Conservation (phyloP, 2,329 filamentous ascomycete genomes). For the Exophiala lecanii-corni region DNA sequence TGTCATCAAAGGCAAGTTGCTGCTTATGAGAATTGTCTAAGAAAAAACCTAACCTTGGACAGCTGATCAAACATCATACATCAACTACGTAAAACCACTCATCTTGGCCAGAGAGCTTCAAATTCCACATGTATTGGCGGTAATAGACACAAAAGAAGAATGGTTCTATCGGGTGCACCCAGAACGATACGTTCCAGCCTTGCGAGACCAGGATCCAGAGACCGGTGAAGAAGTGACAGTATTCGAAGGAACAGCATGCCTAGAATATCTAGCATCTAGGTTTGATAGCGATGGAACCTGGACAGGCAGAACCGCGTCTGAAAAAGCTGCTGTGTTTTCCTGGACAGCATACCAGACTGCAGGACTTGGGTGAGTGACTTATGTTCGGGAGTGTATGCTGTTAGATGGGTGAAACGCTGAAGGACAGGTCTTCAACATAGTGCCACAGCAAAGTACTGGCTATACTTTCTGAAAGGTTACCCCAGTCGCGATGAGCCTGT, state of each 20-base stretch:
- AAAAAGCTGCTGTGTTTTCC: slow-evolving; percentile 15
- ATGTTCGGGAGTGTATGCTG: too few relatives aligned
- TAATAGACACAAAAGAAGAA: slow-evolving; percentile 33
- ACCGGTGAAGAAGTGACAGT: slow-evolving; percentile 31
- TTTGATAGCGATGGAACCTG: slow-evolving; percentile 35
- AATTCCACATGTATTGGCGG: slow-evolving; percentile 30
- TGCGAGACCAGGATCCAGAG: slow-evolving; percentile 31
- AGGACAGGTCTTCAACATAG: too few relatives aligned
- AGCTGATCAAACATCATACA: slow-evolving; percentile 35
- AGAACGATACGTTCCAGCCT: slow-evolving; percentile 34
- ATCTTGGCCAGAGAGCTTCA: slow-evolving; percentile 35
- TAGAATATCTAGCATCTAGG: slow-evolving; percentile 35
- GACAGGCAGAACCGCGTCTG: slow-evolving; percentile 29
- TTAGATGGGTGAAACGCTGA: too few relatives aligned
- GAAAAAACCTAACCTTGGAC: too few relatives aligned
- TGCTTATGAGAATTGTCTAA: too few relatives aligned
- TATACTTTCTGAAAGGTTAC: too few relatives aligned
- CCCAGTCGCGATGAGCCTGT: too few relatives aligned
- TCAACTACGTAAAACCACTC: slow-evolving; percentile 40
- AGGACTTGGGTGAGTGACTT: too few relatives aligned
- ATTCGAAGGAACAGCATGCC: slow-evolving; percentile 37
- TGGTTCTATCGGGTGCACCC: slow-evolving; percentile 36
- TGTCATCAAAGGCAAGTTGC: slow-evolving; percentile 28
- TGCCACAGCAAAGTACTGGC: too few relatives aligned
- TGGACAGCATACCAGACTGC: too few relatives aligned